Conservation (phyloP, 192 early-diverging fungal species). For the Funneliformis geosporum region DNA sequence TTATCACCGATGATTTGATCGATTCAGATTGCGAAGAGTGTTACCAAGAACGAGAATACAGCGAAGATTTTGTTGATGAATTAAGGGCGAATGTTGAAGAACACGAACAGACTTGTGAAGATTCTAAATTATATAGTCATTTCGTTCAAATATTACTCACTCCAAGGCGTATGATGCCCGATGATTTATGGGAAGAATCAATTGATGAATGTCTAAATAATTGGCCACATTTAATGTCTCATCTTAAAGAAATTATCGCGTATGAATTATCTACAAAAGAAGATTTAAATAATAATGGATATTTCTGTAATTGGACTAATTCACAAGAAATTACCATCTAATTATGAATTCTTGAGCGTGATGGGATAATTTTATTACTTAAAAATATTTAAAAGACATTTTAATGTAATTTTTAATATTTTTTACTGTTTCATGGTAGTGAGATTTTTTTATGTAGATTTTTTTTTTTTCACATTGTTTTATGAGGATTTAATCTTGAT, state of each 20-base stretch:
- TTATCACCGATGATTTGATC: background rate
- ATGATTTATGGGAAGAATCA: slow-evolving; percentile 38
- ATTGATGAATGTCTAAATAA: slow-evolving; percentile 29
- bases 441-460: too few species aligned
- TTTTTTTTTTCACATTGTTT: too few species aligned
- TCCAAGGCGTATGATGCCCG: slow-evolving; percentile 26
- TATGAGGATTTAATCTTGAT: too few species aligned
- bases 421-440: too few species aligned
- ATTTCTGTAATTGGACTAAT: too few species aligned
- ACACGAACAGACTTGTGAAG: slow-evolving; percentile 7
- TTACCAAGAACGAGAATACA: background rate
- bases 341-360: too few species aligned
- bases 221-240: slow-evolving; percentile 36
- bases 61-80: background rate
- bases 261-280: slow-evolving; percentile 28
- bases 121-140: slow-evolving; percentile 15
- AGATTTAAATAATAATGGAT: too few species aligned
- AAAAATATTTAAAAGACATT: too few species aligned
- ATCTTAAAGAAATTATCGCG: slow-evolving; percentile 44
- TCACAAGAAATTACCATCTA: too few species aligned
- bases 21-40: background rate
- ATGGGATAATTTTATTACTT: too few species aligned
- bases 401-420: too few species aligned
- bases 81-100: background rate
- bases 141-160: slow-evolving; percentile 32